These are phyloP conservation scores for Candida buenavistaensis DNA, from an alignment of 1,139 yeast genomes.

Conservation along the genomic window DNA sequence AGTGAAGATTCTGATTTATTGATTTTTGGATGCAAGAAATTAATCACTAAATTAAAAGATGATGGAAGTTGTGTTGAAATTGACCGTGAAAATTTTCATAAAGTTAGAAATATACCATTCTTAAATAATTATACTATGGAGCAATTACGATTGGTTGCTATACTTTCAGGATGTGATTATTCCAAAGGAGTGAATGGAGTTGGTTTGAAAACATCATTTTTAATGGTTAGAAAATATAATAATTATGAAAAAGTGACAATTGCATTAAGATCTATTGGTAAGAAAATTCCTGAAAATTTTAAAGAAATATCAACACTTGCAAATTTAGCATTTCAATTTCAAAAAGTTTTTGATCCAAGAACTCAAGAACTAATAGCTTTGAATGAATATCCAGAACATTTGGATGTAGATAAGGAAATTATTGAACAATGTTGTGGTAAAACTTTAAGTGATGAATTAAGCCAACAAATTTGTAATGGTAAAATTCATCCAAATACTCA, in stretches of 20 bases:
- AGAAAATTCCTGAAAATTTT: slow-evolving; percentile 59
- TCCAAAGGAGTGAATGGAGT: slow-evolving; percentile 81
- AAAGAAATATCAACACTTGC: slow-evolving; percentile 65
- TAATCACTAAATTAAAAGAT: slow-evolving; percentile 82
- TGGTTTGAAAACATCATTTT: slow-evolving; percentile 79
- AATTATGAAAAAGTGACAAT: slow-evolving; percentile 56
- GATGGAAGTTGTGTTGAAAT: slow-evolving; percentile 76
- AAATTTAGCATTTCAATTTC: slow-evolving; percentile 77
- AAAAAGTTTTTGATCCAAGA: slow-evolving; percentile 78
- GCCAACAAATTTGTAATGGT: slow-evolving; percentile 62
- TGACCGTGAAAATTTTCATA: slow-evolving; percentile 49
- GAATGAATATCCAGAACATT: slow-evolving; percentile 51
- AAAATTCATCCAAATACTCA: slow-evolving; percentile 65
- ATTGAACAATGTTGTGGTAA: slow-evolving; percentile 67
- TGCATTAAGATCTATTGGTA: slow-evolving; percentile 64
- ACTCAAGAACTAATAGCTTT: slow-evolving; percentile 51
- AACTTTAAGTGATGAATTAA: slow-evolving; percentile 46
- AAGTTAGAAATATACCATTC: slow-evolving; percentile 46
- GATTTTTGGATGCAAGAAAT: slow-evolving; percentile 76
- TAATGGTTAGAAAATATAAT: slow-evolving; percentile 51
- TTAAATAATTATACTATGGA: slow-evolving; percentile 48
- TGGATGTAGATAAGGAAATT: slow-evolving; percentile 30
- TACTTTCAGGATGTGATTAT: slow-evolving; percentile 94
- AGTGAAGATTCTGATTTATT: slow-evolving; percentile 94
- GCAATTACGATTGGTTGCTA: slow-evolving; percentile 76